Evolutionary conservation across 1,139 yeast species (phyloP).

Genomic region (Sugiyamaella pinicola): DNA sequence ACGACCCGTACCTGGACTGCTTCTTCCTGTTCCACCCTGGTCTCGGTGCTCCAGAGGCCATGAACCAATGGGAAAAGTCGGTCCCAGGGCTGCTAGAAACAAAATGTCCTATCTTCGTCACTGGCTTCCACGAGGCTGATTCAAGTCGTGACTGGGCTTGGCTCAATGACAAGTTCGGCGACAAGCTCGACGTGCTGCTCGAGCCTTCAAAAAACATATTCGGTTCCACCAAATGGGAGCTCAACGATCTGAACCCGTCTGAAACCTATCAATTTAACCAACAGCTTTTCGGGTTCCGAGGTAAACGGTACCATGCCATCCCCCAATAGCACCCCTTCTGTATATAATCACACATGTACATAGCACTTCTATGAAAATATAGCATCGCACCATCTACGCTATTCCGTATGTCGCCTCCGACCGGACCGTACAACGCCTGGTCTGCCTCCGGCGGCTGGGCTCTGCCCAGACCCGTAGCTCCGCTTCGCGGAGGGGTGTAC

Average conservation of each 20-base stretch:
- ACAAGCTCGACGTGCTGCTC: constrained; percentile 81
- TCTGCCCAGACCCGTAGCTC: constrained; percentile 1
- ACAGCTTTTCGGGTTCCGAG: constrained; percentile 86
- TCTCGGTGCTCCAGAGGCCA: constrained; percentile 78
- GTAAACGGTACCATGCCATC: constrained; percentile 92
- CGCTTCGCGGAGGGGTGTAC: not conserved
- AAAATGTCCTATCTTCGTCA: constrained; percentile 86
- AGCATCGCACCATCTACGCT: constrained; percentile 1
- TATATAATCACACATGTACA: constrained; percentile 25
- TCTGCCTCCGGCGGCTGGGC: constrained; percentile 7
- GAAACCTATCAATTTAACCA: constrained; percentile 92
- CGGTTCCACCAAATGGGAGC: constrained; percentile 89
- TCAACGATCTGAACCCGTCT: constrained; percentile 87
- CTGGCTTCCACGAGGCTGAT: constrained; percentile 85
- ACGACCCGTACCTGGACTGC: constrained; percentile 91
- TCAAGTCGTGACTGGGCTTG: constrained; percentile 69
- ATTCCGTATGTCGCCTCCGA: not conserved
- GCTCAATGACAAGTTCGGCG: constrained; percentile 63
- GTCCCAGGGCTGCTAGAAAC: constrained; percentile 86
- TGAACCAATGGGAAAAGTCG: constrained; percentile 78
- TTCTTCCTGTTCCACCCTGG: constrained; percentile 97
- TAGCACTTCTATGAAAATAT: constrained; percentile 21
- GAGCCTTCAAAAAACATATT: constrained; percentile 72
- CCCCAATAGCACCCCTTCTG: constrained; percentile 27
- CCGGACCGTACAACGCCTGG: not conserved